phyloP scores from a whole-genome alignment of 2,329 filamentous ascomycete species.

The Colletotrichum simmondsii region DNA sequence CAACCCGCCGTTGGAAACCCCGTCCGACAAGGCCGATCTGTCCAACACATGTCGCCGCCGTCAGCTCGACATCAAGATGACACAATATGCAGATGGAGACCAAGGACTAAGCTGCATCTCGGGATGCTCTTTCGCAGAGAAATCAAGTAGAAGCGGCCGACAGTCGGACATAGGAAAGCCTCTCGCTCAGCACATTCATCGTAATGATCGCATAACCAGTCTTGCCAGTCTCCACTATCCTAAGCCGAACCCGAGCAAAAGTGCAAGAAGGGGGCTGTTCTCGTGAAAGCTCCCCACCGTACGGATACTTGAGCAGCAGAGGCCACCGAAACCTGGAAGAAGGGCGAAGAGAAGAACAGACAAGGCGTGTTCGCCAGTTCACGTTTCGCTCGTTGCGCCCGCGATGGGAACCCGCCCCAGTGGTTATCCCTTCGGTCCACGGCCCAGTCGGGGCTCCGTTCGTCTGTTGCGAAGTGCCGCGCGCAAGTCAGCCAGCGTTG shows the following conservation, averaged over 20 bases:
- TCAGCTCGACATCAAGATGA: slow-evolving; percentile 10
- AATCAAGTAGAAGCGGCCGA: neutral
- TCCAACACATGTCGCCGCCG: neutral
- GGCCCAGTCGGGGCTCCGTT: neutral
- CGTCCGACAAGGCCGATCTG: neutral
- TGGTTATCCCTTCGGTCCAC: neutral
- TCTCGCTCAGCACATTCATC: slow-evolving; percentile 6
- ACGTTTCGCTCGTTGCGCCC: neutral
- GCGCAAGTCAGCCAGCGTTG: neutral
- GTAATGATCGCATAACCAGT: neutral
- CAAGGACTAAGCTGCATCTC: neutral
- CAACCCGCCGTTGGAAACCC: neutral
- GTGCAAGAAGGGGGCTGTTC: neutral
- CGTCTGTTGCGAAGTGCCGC: neutral
- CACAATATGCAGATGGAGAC: neutral
- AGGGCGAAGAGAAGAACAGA: neutral
- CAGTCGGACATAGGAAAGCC: neutral
- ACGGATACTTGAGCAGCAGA: neutral
- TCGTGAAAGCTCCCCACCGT: neutral
- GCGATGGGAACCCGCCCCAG: neutral
- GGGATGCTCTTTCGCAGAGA: neutral
- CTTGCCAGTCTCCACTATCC: neutral
- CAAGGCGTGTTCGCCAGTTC: neutral
- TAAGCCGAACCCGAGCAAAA: neutral
- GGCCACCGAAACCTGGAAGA: neutral